Evolutionary conservation across 768 basidiomycete species (phyloP), one percentile per base, ranked within the genome.

Genomic region (Lactarius indigo): DNA sequence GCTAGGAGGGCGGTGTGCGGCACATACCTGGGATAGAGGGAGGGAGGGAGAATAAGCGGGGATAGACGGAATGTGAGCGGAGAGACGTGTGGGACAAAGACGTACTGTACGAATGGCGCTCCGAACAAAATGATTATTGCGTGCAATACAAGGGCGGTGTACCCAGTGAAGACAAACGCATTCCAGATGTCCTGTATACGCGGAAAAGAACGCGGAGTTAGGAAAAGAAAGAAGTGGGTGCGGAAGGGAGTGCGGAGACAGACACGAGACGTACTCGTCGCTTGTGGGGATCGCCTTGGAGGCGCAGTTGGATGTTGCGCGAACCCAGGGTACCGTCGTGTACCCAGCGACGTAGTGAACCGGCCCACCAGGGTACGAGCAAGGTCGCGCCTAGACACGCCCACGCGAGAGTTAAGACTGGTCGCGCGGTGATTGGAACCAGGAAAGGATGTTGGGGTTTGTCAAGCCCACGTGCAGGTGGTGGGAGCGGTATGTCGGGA

Each of bases 391-490:
- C 92, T 0, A 76, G 68, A 59, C 82, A 82, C 44, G 87, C 76
- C 78, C 86, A 91, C 5, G 78, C 64, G 62, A 90, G 75, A 0
- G 91, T 91, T 42, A 76, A 73, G 5, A 80, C 74, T 8, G 91
- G 89, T 66, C 82, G 83, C 2, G 78, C 72, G 0, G 92, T 93
- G 68, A 94, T 74, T 2, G 84, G 79, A 47, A 83, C 85, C 26
- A 94, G 76, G 75, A 92, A 90, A 2, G 82, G 82, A 66, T 87
- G 85, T 72, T 92, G 90, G 13, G 90, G 90, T 62, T 84, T 81
- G 71, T 91, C 89, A 7, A 64, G 58, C 5, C 72, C 68, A 41
- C 64, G 64, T 31, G 61, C 44, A 12, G 55, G 69, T n/a, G 65
- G 52, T 15, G 63, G 63, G 13, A 64, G 61, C 23, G 64, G 68